Percentiles rank a stretch among this genome's conserved stretches.
Evolutionary conservation across 2,329 filamentous ascomycete genomes (phyloP).

Genomic region (Ophiostoma triangulosporum): DNA sequence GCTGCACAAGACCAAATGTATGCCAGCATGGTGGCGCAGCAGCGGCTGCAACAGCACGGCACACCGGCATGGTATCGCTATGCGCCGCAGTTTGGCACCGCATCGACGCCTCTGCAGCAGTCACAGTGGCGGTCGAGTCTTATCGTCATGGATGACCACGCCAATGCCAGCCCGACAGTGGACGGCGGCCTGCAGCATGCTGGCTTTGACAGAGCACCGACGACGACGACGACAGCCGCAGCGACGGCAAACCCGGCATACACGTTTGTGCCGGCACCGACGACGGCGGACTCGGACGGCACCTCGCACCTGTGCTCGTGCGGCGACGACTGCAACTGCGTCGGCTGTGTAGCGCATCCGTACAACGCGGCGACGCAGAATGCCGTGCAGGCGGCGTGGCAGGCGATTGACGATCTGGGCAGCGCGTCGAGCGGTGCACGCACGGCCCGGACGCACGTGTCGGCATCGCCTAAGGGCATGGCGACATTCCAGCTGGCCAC

Average conservation of each 20-base stretch:
- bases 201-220: too few relatives aligned
- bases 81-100: constrained; percentile 13
- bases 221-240: not conserved
- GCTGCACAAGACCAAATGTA: not conserved
- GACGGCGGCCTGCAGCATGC: not conserved
- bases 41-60: constrained; percentile 1
- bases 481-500: not conserved
- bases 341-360: constrained; percentile 16
- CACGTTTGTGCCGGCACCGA: not conserved
- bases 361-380: constrained; percentile 15
- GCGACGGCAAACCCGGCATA: not conserved
- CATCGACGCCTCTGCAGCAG: constrained; percentile 13
- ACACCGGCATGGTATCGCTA: constrained; percentile 12
- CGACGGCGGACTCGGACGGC: not conserved
- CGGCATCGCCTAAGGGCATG: not conserved
- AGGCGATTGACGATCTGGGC: constrained; percentile 10
- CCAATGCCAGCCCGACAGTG: not conserved
- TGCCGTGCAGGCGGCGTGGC: constrained; percentile 14
- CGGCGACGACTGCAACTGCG: constrained; percentile 16
- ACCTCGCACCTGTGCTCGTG: constrained; percentile 15
- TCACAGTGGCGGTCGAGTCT: constrained; percentile 14
- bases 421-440: not conserved
- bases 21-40: not conserved
- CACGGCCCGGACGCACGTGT: not conserved
- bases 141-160: not conserved